A percentile compares a stretch with the other conserved stretches of the same genome.
Evolutionary conservation across 768 basidiomycete genomes (phyloP).

Genomic region (Pisolithus albus): DNA sequence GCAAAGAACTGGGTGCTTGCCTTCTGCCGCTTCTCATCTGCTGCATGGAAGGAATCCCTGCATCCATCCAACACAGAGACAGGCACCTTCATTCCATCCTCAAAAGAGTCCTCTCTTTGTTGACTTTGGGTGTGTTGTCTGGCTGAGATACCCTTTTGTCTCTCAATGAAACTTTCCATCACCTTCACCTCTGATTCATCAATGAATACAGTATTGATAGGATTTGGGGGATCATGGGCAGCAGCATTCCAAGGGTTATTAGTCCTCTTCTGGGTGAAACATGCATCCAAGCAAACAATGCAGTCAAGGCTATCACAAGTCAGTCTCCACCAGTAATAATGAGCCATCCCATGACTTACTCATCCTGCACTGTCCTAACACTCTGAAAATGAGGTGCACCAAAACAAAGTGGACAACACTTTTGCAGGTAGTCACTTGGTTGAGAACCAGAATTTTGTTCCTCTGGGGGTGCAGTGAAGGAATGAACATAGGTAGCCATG

Average conservation of each 20-base stretch:
- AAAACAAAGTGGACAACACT: slow-evolving; percentile 8
- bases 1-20: slow-evolving; percentile 13
- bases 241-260: slow-evolving; percentile 9
- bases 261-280: slow-evolving; percentile 27
- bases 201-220: slow-evolving; percentile 7
- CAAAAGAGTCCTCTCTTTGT: slow-evolving; percentile 7
- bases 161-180: slow-evolving; percentile 11
- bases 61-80: slow-evolving; percentile 28
- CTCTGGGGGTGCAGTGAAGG: not conserved
- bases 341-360: not conserved
- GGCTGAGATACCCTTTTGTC: not conserved
- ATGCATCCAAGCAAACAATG: slow-evolving; percentile 29
- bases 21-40: slow-evolving; percentile 10
- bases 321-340: not conserved
- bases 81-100: slow-evolving; percentile 21
- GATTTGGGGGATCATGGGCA: not conserved
- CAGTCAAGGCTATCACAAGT: slow-evolving; percentile 16
- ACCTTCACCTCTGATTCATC: slow-evolving; percentile 11
- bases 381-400: not conserved
- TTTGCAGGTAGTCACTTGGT: slow-evolving; percentile 17
- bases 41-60: slow-evolving; percentile 21
- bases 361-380: not conserved
- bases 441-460: not conserved
- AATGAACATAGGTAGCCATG: slow-evolving; percentile 16
- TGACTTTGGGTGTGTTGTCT: not conserved